Evolutionary conservation across 768 basidiomycete species (phyloP).

Genomic region (Mycena filopes): DNA sequence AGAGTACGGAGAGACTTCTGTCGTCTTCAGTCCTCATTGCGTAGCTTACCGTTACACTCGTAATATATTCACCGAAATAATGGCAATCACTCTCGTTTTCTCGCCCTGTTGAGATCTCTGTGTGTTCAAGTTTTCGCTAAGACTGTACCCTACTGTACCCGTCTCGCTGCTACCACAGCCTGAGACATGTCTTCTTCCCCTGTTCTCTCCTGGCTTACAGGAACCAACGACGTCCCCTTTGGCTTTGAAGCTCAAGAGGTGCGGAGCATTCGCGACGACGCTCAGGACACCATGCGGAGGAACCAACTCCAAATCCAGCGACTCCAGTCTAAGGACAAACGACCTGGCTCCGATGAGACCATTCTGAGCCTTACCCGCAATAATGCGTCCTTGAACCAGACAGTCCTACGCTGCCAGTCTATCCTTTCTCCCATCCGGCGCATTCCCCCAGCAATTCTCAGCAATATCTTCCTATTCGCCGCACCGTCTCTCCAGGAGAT

Average conservation of each 20-base stretch:
- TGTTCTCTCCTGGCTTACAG: background rate
- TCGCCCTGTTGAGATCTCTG: too few relatives aligned
- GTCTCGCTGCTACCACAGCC: too few relatives aligned
- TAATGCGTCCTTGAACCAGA: background rate
- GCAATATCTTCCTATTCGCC: slow-evolving; percentile 7
- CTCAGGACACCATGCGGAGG: background rate
- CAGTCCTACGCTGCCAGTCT: background rate
- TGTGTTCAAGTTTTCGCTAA: too few relatives aligned
- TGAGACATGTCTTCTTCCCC: too few relatives aligned
- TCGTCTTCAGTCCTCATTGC: too few relatives aligned
- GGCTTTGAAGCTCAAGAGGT: background rate
- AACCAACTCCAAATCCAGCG: background rate
- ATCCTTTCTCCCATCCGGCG: slow-evolving; percentile 11
- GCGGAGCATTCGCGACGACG: background rate
- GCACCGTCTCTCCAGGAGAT: background rate
- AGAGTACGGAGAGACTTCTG: too few relatives aligned
- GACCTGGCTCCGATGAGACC: background rate
- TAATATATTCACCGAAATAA: too few relatives aligned
- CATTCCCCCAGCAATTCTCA: slow-evolving; percentile 9
- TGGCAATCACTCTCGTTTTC: too few relatives aligned
- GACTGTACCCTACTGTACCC: too few relatives aligned
- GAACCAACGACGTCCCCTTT: background rate
- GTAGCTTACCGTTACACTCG: too few relatives aligned
- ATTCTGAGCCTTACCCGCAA: background rate
- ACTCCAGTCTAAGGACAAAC: background rate